Percentiles rank a stretch among this genome's conserved stretches.
phyloP scores from a whole-genome alignment of 1,284 basidiomycete genomes.

The Termitomyces sp. region DNA sequence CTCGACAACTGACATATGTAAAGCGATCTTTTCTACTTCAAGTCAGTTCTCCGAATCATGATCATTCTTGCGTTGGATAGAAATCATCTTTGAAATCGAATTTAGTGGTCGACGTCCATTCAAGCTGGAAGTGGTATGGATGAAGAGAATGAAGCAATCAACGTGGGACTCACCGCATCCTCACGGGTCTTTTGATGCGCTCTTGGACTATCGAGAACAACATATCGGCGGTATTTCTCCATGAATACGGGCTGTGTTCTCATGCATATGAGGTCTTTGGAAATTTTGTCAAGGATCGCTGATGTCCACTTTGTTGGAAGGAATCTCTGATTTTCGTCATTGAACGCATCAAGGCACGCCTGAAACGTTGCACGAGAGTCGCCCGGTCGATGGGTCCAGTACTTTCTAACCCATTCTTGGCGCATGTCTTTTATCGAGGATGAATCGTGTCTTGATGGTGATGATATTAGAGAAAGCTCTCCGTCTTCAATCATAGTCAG shows the following conservation, averaged over 20 bases:
- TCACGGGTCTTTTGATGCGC: conserved; percentile 13
- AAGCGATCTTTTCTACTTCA: neutral
- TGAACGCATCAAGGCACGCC: conserved; percentile 36
- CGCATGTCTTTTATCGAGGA: conserved; percentile 13
- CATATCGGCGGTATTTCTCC: conserved; percentile 54
- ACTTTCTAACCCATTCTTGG: conserved; percentile 27
- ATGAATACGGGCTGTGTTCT: conserved; percentile 55
- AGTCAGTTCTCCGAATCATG: neutral
- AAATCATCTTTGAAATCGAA: conserved; percentile 38
- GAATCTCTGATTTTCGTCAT: conserved; percentile 29
- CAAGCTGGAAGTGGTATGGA: conserved; percentile 24
- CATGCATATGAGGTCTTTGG: conserved; percentile 38
- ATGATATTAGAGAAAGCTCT: conserved; percentile 39
- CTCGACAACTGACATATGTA: neutral
- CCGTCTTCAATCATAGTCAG: conserved; percentile 48
- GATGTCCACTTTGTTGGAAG: conserved; percentile 23
- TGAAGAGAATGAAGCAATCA: neutral
- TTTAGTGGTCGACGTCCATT: conserved; percentile 28
- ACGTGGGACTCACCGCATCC: conserved; percentile 23
- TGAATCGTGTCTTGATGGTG: conserved; percentile 30
- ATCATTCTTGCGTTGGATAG: conserved; percentile 28
- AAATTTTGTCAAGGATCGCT: conserved; percentile 37
- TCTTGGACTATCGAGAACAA: conserved; percentile 41
- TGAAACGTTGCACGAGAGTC: conserved; percentile 36
- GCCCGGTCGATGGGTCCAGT: conserved; percentile 20